Conservation (phyloP, 2,329 filamentous ascomycete genomes). For the Atkinsonella hypoxylon region DNA sequence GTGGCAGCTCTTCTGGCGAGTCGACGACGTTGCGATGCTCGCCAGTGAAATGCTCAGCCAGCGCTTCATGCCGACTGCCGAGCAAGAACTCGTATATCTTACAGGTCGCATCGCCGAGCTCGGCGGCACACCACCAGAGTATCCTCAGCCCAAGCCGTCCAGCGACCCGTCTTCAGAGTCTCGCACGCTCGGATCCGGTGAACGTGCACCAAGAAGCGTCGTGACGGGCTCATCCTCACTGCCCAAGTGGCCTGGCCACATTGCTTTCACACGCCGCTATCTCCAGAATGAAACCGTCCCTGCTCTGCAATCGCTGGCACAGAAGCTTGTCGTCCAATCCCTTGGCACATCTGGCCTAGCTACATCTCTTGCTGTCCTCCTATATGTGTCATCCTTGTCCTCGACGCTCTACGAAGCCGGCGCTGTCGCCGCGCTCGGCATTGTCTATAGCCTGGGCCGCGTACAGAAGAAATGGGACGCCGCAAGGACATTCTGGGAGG, state of each 20-base stretch:
- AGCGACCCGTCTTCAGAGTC: constrained; percentile 5
- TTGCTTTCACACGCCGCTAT: constrained; percentile 56
- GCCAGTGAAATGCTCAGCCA: constrained; percentile 66
- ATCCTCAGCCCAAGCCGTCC: constrained; percentile 23
- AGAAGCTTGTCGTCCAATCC: constrained; percentile 64
- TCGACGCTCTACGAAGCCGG: constrained; percentile 48
- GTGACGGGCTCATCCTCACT: constrained; percentile 11
- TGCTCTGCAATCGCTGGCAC: constrained; percentile 59
- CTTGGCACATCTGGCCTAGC: constrained; percentile 58
- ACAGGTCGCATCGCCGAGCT: constrained; percentile 58
- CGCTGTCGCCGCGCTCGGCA: constrained; percentile 47
- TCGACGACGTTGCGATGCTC: constrained; percentile 82
- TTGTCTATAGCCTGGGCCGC: constrained; percentile 45
- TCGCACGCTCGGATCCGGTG: constrained; percentile 9
- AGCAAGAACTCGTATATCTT: constrained; percentile 73
- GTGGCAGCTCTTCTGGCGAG: constrained; percentile 94
- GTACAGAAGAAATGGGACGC: constrained; percentile 53
- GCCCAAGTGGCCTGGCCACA: constrained; percentile 60
- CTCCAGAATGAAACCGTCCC: constrained; percentile 56
- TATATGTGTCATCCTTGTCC: constrained; percentile 44
- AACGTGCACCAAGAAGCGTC: constrained; percentile 14
- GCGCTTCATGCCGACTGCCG: constrained; percentile 65
- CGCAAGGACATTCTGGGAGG: constrained; percentile 50
- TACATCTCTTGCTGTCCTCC: constrained; percentile 39
- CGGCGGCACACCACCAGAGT: constrained; percentile 17